These are phyloP conservation scores for Chaetomium globosum DNA, from an alignment of 2,329 filamentous ascomycete species.

Conservation along the genomic window DNA sequence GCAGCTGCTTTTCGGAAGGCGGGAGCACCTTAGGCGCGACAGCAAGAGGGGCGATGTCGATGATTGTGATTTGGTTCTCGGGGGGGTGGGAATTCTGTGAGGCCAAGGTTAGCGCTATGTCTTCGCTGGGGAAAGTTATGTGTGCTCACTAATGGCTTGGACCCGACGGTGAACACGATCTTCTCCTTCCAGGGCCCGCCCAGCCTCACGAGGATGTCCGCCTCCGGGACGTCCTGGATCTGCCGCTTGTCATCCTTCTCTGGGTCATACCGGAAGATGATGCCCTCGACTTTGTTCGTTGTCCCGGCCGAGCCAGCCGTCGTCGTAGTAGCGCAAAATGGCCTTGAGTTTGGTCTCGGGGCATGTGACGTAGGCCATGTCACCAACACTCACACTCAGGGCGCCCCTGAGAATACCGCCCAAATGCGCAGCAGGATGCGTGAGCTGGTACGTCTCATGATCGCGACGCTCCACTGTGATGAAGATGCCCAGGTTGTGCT, in stretches of 20 bases:
- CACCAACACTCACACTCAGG: conserved; percentile 87
- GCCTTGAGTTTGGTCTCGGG: conserved; percentile 88
- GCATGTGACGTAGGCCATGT: conserved; percentile 86
- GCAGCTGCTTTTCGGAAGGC: conserved; percentile 74
- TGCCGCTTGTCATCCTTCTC: conserved; percentile 77
- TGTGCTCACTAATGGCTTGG: conserved; percentile 62
- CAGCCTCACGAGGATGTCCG: conserved; percentile 79
- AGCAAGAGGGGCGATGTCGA: conserved; percentile 82
- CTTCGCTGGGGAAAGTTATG: neutral
- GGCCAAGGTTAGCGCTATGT: conserved; percentile 1
- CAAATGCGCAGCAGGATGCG: conserved; percentile 89
- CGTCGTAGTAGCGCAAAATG: conserved; percentile 89
- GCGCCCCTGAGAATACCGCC: conserved; percentile 84
- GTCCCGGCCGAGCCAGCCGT: conserved; percentile 88
- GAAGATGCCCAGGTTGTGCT: conserved; percentile 95
- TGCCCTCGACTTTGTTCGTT: conserved; percentile 87
- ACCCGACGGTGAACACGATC: conserved; percentile 62
- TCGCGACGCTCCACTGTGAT: conserved; percentile 78
- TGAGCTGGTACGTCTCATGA: conserved; percentile 91
- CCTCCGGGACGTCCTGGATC: conserved; percentile 83
- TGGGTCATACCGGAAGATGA: conserved; percentile 88
- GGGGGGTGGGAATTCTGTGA: conserved; percentile 50
- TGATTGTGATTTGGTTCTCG: conserved; percentile 71
- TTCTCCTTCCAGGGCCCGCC: conserved; percentile 84
- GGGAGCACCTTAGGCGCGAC: conserved; percentile 80